These are phyloP conservation scores for Stemphylium beticola DNA, from an alignment of 2,329 filamentous ascomycete species.

Conservation along the genomic window DNA sequence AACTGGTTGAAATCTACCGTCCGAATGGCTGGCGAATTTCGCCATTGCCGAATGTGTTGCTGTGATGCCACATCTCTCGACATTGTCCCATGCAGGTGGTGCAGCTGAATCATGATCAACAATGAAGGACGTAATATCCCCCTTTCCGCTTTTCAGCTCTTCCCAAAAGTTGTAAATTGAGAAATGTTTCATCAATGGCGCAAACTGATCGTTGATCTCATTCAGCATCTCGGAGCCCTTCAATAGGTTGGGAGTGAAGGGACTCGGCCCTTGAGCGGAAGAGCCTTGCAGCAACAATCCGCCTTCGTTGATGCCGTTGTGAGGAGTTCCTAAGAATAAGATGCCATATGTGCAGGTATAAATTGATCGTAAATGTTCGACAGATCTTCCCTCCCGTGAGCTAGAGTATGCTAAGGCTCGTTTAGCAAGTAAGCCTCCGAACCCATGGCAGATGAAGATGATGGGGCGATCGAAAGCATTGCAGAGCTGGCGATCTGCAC, in stretches of 20 bases:
- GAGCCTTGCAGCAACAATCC: neutral
- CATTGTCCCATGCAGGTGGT: constrained; percentile 24
- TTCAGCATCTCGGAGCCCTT: constrained; percentile 28
- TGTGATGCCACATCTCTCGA: constrained; percentile 31
- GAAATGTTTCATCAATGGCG: constrained; percentile 25
- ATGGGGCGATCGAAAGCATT: constrained; percentile 68
- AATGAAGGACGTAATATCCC: constrained; percentile 19
- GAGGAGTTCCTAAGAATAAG: constrained; percentile 27
- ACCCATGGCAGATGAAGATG: constrained; percentile 76
- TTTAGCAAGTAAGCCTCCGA: constrained; percentile 76
- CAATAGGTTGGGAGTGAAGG: constrained; percentile 22
- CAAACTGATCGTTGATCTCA: constrained; percentile 27
- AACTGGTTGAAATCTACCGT: neutral
- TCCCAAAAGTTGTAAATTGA: constrained; percentile 34
- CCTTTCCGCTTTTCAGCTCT: constrained; percentile 20
- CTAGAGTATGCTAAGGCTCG: constrained; percentile 71
- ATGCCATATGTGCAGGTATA: constrained; percentile 73
- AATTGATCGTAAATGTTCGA: constrained; percentile 70
- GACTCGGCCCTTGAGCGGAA: constrained; percentile 10
- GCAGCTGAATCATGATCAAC: constrained; percentile 35
- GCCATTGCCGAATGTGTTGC: constrained; percentile 37
- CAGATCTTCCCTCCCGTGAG: constrained; percentile 64
- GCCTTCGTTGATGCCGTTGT: constrained; percentile 15
- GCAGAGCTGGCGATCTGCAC: constrained; percentile 51
- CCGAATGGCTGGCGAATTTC: constrained; percentile 24